Percentiles rank a stretch among this genome's conserved stretches.
Conservation (phyloP, 495 filamentous ascomycete genomes). For the Oidiodendron maius region DNA sequence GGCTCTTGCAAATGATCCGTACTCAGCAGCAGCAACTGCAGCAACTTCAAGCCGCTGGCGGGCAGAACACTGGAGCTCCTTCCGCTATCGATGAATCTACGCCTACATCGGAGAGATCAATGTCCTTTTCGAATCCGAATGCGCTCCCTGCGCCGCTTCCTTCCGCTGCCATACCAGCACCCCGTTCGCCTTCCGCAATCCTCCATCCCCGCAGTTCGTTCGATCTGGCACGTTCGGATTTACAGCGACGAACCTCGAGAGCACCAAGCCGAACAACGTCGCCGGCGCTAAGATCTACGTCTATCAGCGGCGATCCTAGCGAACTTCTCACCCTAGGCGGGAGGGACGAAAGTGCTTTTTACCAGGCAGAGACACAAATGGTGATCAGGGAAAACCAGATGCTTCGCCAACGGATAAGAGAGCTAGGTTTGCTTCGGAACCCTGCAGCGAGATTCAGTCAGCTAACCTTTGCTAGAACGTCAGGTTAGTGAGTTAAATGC, state of each 20-base stretch:
- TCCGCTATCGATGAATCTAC: constrained; percentile 63
- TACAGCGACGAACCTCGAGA: constrained; percentile 46
- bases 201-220: constrained; percentile 49
- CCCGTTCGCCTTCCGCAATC: constrained; percentile 48
- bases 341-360: constrained; percentile 79
- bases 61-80: constrained; percentile 33
- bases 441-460: constrained; percentile 3
- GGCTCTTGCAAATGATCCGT: constrained; percentile 83
- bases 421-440: constrained; percentile 53
- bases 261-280: constrained; percentile 52
- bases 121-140: constrained; percentile 42
- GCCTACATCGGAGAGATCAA: constrained; percentile 57
- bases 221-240: constrained; percentile 48
- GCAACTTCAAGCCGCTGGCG: constrained; percentile 48
- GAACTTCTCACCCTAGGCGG: constrained; percentile 38
- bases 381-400: constrained; percentile 90
- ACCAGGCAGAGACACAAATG: constrained; percentile 87
- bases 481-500: constrained; percentile 32
- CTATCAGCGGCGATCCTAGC: constrained; percentile 43
- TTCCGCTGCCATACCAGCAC: constrained; percentile 29
- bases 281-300: constrained; percentile 46
- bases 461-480: constrained; percentile 24
- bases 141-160: constrained; percentile 37
- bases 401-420: constrained; percentile 76
- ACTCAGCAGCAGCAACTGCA: constrained; percentile 80